Percentiles rank a stretch among this genome's conserved stretches.
Evolutionary conservation across 495 filamentous ascomycete genomes (phyloP).

Genomic region (Astrothelium macrocarpum): DNA sequence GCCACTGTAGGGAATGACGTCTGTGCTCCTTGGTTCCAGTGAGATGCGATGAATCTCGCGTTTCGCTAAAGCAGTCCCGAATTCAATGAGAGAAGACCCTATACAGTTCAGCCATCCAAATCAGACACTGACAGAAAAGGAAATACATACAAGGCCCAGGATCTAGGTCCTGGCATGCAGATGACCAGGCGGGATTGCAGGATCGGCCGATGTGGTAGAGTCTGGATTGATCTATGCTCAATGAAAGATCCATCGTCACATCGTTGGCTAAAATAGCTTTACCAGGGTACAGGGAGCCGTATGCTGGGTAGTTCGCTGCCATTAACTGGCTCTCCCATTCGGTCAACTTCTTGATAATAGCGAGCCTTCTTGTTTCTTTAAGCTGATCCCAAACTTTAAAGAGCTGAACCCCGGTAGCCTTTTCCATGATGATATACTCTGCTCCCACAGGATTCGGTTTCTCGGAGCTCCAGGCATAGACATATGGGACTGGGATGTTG

Average conservation of each 20-base stretch:
- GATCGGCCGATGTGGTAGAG: neutral
- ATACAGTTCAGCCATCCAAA: too few relatives aligned
- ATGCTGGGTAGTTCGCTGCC: constrained; percentile 26
- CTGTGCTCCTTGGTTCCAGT: neutral
- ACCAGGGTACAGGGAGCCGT: constrained; percentile 31
- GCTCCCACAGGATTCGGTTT: constrained; percentile 26
- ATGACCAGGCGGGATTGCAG: neutral
- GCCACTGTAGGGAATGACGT: neutral
- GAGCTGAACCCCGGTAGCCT: constrained; percentile 30
- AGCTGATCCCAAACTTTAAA: constrained; percentile 28
- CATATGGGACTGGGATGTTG: constrained; percentile 23
- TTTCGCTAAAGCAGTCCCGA: neutral
- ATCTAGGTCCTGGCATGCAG: too few relatives aligned
- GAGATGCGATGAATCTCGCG: neutral
- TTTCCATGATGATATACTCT: constrained; percentile 37
- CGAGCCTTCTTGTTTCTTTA: constrained; percentile 20
- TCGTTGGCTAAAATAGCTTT: constrained; percentile 24
- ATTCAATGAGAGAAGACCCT: too few relatives aligned
- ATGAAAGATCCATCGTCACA: neutral
- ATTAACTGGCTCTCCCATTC: constrained; percentile 26
- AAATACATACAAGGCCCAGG: too few relatives aligned
- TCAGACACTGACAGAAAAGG: too few relatives aligned
- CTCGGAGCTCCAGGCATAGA: constrained; percentile 30
- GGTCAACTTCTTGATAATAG: constrained; percentile 29
- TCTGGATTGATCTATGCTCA: neutral